These are phyloP conservation scores for Fusarium tuaranense DNA, from an alignment of 2,329 filamentous ascomycete species.

Conservation along the genomic window DNA sequence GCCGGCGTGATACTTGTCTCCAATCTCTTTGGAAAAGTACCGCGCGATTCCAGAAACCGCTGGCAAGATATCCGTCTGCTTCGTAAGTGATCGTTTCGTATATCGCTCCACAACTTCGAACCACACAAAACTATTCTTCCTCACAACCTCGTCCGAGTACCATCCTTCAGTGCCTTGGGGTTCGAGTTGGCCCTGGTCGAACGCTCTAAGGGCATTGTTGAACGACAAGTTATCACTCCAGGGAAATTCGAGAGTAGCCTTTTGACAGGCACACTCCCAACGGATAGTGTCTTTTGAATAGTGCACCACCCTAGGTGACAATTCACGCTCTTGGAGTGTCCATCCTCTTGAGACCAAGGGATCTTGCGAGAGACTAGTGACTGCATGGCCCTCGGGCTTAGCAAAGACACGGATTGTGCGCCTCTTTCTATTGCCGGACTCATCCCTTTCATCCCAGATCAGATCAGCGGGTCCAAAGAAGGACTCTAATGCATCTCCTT, in stretches of 20 bases:
- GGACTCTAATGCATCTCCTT: background rate
- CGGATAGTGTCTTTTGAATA: background rate
- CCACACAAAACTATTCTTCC: background rate
- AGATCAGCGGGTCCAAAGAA: background rate
- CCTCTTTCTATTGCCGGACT: background rate
- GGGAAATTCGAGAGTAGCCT: background rate
- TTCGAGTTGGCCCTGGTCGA: background rate
- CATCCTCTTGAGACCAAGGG: background rate
- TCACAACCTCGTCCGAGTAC: background rate
- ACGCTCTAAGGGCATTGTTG: background rate
- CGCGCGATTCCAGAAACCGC: slow-evolving; percentile 5
- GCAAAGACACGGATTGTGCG: background rate
- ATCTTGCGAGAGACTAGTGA: background rate
- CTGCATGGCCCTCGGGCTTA: background rate
- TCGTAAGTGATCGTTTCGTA: slow-evolving; percentile 3
- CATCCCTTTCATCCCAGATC: background rate
- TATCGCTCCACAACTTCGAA: slow-evolving; percentile 7
- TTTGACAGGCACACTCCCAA: background rate
- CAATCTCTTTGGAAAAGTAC: background rate
- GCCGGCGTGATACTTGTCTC: slow-evolving; percentile 4
- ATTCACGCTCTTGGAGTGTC: background rate
- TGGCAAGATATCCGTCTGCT: slow-evolving; percentile 2
- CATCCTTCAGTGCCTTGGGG: background rate
- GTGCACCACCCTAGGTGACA: background rate
- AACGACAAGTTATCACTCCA: background rate